Evolutionary conservation across 495 filamentous ascomycete species (phyloP).

Genomic region (Hyphodiscus hymeniophilus): DNA sequence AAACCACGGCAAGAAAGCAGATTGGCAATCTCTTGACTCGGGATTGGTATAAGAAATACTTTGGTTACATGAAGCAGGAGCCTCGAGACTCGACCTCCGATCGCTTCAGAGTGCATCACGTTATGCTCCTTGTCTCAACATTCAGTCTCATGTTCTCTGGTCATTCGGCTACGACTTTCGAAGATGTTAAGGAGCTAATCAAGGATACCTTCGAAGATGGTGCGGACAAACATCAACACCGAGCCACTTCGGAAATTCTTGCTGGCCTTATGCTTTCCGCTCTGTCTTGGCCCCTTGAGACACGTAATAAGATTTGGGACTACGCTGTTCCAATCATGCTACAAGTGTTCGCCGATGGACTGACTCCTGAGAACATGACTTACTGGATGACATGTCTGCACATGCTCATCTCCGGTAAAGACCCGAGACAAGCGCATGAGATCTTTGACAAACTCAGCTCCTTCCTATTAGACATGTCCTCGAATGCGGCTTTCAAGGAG

Average conservation of each 20-base stretch:
- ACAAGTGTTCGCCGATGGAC: slow-evolving; percentile 74
- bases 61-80: slow-evolving; percentile 93
- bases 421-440: slow-evolving; percentile 80
- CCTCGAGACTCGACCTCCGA: slow-evolving; percentile 77
- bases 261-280: slow-evolving; percentile 73
- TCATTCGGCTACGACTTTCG: slow-evolving; percentile 65
- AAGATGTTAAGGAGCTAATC: slow-evolving; percentile 79
- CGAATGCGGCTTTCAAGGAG: slow-evolving; percentile 98
- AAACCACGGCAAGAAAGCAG: slow-evolving; percentile 64
- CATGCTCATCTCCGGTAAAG: slow-evolving; percentile 66
- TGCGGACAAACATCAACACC: slow-evolving; percentile 95
- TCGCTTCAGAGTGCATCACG: slow-evolving; percentile 80
- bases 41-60: slow-evolving; percentile 82
- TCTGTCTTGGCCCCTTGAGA: slow-evolving; percentile 57
- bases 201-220: slow-evolving; percentile 77
- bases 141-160: slow-evolving; percentile 80
- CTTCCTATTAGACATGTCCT: slow-evolving; percentile 87
- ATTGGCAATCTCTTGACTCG: slow-evolving; percentile 74
- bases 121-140: slow-evolving; percentile 74
- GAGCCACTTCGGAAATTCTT: slow-evolving; percentile 90
- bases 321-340: slow-evolving; percentile 86
- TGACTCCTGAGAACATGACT: slow-evolving; percentile 86
- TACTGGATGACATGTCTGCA: slow-evolving; percentile 96
- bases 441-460: slow-evolving; percentile 74
- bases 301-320: slow-evolving; percentile 69